Conservation (phyloP, 176 grass and related monocot species). For the Oryza coarctata region DNA sequence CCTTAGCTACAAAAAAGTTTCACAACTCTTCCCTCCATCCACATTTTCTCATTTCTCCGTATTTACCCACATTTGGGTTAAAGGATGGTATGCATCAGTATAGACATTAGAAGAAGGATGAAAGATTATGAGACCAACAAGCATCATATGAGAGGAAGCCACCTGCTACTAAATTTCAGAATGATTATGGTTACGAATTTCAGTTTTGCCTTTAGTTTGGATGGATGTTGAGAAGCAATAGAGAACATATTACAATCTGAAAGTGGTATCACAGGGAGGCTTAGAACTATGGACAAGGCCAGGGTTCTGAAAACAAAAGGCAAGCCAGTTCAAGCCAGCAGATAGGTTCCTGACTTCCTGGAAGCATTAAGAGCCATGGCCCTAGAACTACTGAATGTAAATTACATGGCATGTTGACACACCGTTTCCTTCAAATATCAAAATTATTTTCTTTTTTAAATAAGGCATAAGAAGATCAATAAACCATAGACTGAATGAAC, state of each 20-base stretch:
- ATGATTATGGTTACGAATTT: not conserved
- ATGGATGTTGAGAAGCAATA: not conserved
- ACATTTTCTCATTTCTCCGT: not conserved
- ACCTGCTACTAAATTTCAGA: not conserved
- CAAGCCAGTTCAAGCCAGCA: not conserved
- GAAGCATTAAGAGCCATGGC: not conserved
- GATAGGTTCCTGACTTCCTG: not conserved
- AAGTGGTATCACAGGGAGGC: not conserved
- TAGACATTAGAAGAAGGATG: not conserved
- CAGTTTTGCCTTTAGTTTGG: not conserved
- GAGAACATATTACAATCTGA: not conserved
- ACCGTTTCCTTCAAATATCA: not conserved
- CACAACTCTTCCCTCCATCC: not conserved
- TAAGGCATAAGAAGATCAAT: slow-evolving; percentile 4
- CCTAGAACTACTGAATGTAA: not conserved
- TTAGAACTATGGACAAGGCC: not conserved
- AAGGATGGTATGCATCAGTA: too few relatives aligned
- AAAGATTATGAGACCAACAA: not conserved
- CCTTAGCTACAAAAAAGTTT: not conserved
- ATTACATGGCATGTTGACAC: not conserved
- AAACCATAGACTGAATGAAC: too few relatives aligned
- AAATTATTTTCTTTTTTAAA: not conserved
- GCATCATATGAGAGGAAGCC: not conserved
- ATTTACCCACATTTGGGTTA: not conserved
- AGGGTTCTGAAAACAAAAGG: not conserved